Base-by-base conservation (phyloP, 768 basidiomycete genomes). In the Sarcomyxa edulis region DNA sequence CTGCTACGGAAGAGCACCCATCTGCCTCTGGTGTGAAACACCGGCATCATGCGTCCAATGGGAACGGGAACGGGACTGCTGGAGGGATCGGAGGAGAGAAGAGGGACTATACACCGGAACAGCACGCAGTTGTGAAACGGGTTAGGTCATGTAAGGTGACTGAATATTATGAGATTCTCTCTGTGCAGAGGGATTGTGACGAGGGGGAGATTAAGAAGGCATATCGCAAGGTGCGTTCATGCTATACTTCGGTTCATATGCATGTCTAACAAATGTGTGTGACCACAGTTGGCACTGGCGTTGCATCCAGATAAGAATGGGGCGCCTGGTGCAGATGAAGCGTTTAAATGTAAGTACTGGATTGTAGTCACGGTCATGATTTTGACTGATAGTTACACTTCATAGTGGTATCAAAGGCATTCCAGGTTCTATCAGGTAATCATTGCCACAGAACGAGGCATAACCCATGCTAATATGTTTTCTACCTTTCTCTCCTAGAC, bases 311-410 rank as follows among this genome's bases (percentile, higher is more conserved):
- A 94, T 58, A 94, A 85, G 68, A 96, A 95, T 52, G 91, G 92
- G 5, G 95, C 95, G 14, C 94, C 95, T n/a, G 89, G 91, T 27
- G 95, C 95, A 11, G 95, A 97, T 44, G 95, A 98, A 57, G 95
- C 95, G 2, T 98, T 98, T 67, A 98, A 98, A 69, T 70, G 95
- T 97, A 52, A 38, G 83, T 72, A 27, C 32, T 30, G 21, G 32
- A 14, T 39, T 33, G 11, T 37, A 22, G 40, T 35, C 20, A 43
- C 29, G 5, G 18, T 43, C 18, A 33, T 44, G 41, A 15, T 40
- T 37, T 19, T 33, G 22, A n/a, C n/a, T n/a, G n/a, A n/a, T n/a
- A n/a, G n/a, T n/a, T n/a, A n/a, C n/a, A n/a, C n/a, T 42, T 39
- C 39, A 8, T 53, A 98, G 95, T 94, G 84, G 91, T 98, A 20